A percentile compares a stretch with the other conserved stretches of the same genome.
Conservation (phyloP, 768 basidiomycete genomes). For the Termitomyces sp. region DNA sequence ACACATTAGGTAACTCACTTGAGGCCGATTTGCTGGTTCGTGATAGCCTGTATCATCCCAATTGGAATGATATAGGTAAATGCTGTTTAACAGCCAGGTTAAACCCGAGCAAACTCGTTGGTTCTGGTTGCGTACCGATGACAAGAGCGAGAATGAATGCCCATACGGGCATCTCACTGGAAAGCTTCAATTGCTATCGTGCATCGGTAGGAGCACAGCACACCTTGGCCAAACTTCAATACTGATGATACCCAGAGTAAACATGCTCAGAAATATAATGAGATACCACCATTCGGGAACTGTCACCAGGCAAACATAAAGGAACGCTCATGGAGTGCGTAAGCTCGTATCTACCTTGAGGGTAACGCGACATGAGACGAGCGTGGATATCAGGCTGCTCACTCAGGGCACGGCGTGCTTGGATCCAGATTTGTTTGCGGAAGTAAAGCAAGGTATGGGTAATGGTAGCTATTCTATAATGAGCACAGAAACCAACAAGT, state of each 20-base stretch:
- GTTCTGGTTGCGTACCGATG: conserved; percentile 34
- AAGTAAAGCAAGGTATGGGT: conserved; percentile 69
- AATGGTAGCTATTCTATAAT: conserved; percentile 39
- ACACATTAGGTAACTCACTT: conserved; percentile 22
- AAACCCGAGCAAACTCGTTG: background rate
- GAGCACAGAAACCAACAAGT: background rate
- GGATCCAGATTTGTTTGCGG: conserved; percentile 73
- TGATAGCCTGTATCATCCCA: conserved; percentile 64
- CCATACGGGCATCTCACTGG: conserved; percentile 31
- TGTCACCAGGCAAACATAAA: background rate
- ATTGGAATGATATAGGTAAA: conserved; percentile 71
- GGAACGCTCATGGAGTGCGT: background rate
- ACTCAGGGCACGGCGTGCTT: conserved; percentile 60
- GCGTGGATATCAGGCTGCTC: conserved; percentile 87
- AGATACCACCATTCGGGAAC: conserved; percentile 86
- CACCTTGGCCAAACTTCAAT: conserved; percentile 63
- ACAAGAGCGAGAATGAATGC: conserved; percentile 65
- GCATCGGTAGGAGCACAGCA: background rate
- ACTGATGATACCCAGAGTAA: conserved; percentile 57
- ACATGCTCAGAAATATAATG: conserved; percentile 62
- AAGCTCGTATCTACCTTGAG: conserved; percentile 28
- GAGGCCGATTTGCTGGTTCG: conserved; percentile 71
- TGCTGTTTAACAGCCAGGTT: conserved; percentile 24
- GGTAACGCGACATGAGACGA: conserved; percentile 74
- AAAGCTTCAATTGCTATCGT: conserved; percentile 26